Evolutionary conservation across 2,329 filamentous ascomycete species (phyloP), one percentile per base, ranked within the genome.

Genomic region (Aotearoamyces nothofagi): DNA sequence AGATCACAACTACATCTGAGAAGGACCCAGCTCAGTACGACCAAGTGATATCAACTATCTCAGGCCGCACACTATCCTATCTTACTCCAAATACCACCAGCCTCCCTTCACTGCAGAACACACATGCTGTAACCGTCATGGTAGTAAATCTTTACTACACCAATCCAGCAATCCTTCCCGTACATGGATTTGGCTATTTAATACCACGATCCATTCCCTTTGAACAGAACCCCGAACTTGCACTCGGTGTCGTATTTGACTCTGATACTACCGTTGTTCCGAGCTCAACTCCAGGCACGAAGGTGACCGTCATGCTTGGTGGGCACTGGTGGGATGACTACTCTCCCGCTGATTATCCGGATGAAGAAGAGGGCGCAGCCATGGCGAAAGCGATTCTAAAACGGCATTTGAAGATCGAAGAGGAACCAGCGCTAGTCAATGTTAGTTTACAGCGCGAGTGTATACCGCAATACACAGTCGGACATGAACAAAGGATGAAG

Each of bases 241-340:
- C 78, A 1, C 71, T 98, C 5, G 90, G 90, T 37, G 86, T 96
- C 29, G 78, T 96, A 35, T 96, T 96, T 52, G 84, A 93, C 53
- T 81, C 75, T 11, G 34, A 51, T 28, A 41, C 44, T 17, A 32
- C 56, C 16, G 37, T 47, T 31, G 66, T 63, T 11, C 61, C 68
- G 41, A 69, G 78, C 46, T 60, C 55, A 4, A 60, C 52, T 1
- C 15, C 36, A 9, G 83, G 81, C 14, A 92, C 83, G 9, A 93
- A 92, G 51, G 55, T 96, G 30, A 93, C 87, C 10, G 80, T 96
- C 42, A 92, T 98, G 73, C 60, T 98, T 32, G 90, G 90, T 34
- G 90, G 90, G 2, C 84, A 94, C 55, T 83, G 81, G 67, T 96
- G 82, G 82, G 65, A 83, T 49, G 66, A 59, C 33, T 72, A 65